Evolutionary conservation across 352 stramenopile genomes (phyloP), one percentile per base, ranked within the genome.

Genomic region (Phytophthora pini): DNA sequence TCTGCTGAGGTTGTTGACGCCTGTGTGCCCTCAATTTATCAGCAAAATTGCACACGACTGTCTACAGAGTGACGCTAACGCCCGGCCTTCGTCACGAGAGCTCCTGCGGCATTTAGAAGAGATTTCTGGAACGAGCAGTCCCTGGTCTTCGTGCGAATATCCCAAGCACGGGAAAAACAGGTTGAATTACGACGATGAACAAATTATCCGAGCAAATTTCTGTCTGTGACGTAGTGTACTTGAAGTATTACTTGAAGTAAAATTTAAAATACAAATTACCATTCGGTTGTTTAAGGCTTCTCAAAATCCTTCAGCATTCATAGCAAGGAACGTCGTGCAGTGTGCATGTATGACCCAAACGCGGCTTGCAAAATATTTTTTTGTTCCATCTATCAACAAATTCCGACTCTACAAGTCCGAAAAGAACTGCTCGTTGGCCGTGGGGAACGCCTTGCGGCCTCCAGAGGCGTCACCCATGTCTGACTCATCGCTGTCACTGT

Each of bases 371-470:
- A 65, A 70, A 46, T 74, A 74, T 15, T 71, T 59, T 74, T 57
- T 71, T 47, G 26, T 67, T 61, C 46, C 65, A 68, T 72, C 58
- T 68, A 68, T 68, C 59, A 70, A 59, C 24, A 43, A 57, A 34
- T 56, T 26, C 24, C 24, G 24, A 26, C 24, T 26, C 61, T 78
- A 95, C 68, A 95, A 74, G 57, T 95, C 87, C 24, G 87, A 93
- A 57, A 94, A 95, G 61, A 95, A 95, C 36, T 75, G 77, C 65
- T 95, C 87, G 47, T 87, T 87, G 38, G 82, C 80, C 1, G 84
- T 93, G 20, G 84, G 84, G 29, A 93, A 76, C 8, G 41, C 78
- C 40, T 80, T 74, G 44, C 87, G 80, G 5, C 81, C 82, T 27
- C 57, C 56, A 52, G 24, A 27, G 8, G 57, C 56, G 11, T 62